Conservation (phyloP, 768 basidiomycete species). For the Trametes villosa region DNA sequence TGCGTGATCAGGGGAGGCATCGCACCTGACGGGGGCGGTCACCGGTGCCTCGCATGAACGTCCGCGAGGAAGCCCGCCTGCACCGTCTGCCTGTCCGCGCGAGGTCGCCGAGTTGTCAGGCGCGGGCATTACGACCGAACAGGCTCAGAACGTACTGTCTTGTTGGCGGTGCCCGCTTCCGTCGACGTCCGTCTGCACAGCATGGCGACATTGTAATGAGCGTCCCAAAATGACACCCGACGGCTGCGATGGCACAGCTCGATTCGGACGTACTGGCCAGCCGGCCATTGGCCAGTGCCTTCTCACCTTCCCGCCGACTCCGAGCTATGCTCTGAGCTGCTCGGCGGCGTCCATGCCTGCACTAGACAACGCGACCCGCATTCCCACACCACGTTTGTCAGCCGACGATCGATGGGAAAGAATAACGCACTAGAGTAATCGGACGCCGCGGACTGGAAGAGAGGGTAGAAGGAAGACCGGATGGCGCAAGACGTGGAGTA, state of each 20-base stretch:
- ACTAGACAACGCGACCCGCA: background rate
- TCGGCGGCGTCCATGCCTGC: constrained; percentile 3
- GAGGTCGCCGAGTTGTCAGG: constrained; percentile 2
- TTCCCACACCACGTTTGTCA: constrained; percentile 20
- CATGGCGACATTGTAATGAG: constrained; percentile 16
- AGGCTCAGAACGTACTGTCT: constrained; percentile 12
- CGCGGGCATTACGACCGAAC: constrained; percentile 5
- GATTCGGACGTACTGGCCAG: background rate
- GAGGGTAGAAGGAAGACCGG: constrained; percentile 9
- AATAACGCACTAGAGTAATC: constrained; percentile 15
- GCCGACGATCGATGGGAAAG: constrained; percentile 24
- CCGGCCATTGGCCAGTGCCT: constrained; percentile 18
- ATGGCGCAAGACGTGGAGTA: constrained; percentile 24
- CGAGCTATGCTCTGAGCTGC: constrained; percentile 8
- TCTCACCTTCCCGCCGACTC: constrained; percentile 15
- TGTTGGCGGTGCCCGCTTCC: constrained; percentile 12
- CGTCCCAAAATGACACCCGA: constrained; percentile 3
- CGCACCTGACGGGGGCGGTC: constrained; percentile 3
- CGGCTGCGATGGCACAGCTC: constrained; percentile 14
- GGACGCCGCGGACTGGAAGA: constrained; percentile 23
- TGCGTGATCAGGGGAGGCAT: constrained; percentile 11
- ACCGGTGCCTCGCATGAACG: constrained; percentile 2
- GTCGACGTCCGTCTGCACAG: constrained; percentile 6
- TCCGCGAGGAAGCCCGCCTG: background rate
- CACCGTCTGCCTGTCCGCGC: constrained; percentile 2